These are phyloP conservation scores for Pestalotiopsis sp. DNA, from an alignment of 2,329 filamentous ascomycete genomes.

Conservation along the genomic window DNA sequence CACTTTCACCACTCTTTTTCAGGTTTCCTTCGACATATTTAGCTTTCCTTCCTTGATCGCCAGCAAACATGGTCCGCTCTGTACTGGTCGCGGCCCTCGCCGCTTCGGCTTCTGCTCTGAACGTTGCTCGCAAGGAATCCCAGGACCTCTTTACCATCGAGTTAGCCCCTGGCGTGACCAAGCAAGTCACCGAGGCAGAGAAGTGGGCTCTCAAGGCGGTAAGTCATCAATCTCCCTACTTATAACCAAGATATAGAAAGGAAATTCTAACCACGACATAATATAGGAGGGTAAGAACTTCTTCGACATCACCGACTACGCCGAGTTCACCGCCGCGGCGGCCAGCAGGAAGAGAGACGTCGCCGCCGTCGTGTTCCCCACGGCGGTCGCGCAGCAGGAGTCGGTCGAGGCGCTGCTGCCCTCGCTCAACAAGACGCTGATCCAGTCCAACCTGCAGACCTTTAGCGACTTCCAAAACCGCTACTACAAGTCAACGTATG, in stretches of 20 bases:
- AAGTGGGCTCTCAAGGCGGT: constrained; percentile 72
- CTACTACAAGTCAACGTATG: constrained; percentile 67
- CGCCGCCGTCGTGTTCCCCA: constrained; percentile 52
- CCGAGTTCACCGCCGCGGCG: constrained; percentile 51
- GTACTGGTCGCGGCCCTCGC: constrained; percentile 24
- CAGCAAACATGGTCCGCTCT: constrained; percentile 22
- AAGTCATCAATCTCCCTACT: too few species aligned
- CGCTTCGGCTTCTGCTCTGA: constrained; percentile 20
- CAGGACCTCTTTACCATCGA: constrained; percentile 48
- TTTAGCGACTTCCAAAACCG: constrained; percentile 69
- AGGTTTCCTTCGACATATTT: not conserved
- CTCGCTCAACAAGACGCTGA: constrained; percentile 63
- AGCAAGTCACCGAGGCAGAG: constrained; percentile 73
- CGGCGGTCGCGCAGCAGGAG: constrained; percentile 56
- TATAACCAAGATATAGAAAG: too few species aligned
- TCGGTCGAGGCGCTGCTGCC: constrained; percentile 59
- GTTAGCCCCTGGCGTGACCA: constrained; percentile 65
- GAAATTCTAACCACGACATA: too few species aligned
- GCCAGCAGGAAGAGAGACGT: constrained; percentile 40
- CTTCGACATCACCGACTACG: constrained; percentile 74
- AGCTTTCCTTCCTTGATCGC: not conserved
- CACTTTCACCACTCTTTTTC: too few species aligned
- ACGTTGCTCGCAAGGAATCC: constrained; percentile 18
- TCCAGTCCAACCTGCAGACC: constrained; percentile 65
- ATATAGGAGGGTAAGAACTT: constrained; percentile 69